Base-by-base conservation (phyloP, 208 protist species). In the Crithidia acanthocephali region DNA sequence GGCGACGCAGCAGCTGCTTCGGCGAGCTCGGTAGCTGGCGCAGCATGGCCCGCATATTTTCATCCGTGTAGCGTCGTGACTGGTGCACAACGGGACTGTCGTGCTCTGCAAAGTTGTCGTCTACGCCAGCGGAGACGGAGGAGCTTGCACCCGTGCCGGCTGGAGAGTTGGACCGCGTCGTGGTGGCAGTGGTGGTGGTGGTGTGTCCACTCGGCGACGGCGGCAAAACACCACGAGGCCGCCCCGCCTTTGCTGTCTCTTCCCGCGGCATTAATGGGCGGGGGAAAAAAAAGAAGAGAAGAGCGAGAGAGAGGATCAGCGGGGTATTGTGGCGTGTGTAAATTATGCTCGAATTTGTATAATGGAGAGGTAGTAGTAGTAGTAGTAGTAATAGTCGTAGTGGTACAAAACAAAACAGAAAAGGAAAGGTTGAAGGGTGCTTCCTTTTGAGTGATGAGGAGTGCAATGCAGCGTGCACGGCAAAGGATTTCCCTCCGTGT, bases 21-120 rank as follows among this genome's bases (percentile, higher is more conserved):
- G 87, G 86, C 2, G 86, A 89, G 64, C 81, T 91, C 15, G 90
- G 87, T 13, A 93, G 72, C 15, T 56, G 57, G 33, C 75, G 75
- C 56, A 80, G 60, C 67, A 80, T 37, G 23, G 63, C 42, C 0
- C 61, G 48, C 16, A 80, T 18, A 30, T 75, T 75, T 23, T 81
- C 64, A 23, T 70, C 56, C 40, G 48, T 40, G 63, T 74, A 67
- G 72, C 60, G 64, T 22, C 74, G 47, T 18, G 47, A 37, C 42
- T 73, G 68, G 10, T 64, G 48, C 16, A 16, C 16, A 20, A 66
- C 33, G 37, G 44, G 18, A n/a, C 18, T 3, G 18, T 48, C 18
- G 44, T 6, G 44, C 9, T 48, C 44, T 4, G 4, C 44, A n/a
- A 40, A 40, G 35, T 52, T 18, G 59, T 32, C 3, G 57, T 37